Base-by-base conservation (phyloP, 176 grass and related monocot species). In the Metroxylon sagu region DNA sequence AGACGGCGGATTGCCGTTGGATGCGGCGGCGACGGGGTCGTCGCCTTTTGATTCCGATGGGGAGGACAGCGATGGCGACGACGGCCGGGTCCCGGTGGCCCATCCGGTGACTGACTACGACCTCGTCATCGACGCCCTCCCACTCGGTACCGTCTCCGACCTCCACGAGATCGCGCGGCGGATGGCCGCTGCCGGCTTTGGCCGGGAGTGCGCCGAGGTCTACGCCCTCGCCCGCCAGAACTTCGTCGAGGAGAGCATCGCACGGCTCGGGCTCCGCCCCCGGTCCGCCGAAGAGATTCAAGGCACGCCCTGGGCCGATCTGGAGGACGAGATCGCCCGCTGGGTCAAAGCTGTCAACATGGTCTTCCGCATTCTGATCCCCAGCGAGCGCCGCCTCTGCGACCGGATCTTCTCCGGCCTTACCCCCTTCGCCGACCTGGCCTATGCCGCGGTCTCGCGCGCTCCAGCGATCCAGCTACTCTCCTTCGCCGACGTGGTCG, bases 141-240 rank as follows among this genome's bases (percentile, higher is more conserved):
- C 72, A 14, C 62, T 56, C 18, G 76, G 52, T 49, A 49, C 69
- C 30, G 26, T 76, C 4, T 70, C 69, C 51, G 72, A 85, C 51
- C 76, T 77, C 70, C 74, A 80, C 54, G 52, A 43, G 63, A 79
- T 85, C 29, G 67, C 72, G 51, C 74, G 50, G 59, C 65, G 76
- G 61, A 85, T 85, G 76, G 29, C 75, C 5, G 71, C 67, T 25
- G 71, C 76, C 52, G 82, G 82, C 65, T 85, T 85, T 52, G 76
- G 82, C 35, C 43, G 70, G 29, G 68, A 50, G 27, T 85, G 71
- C 4, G 35, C 25, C 18, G 56, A 80, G 55, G 60, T 27, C 21
- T 85, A 79, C 61, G 66, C 56, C 48, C 53, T 68, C 50, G 61
- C 82, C 26, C 71, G 76, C 67, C 27, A 16, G 26, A 56, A 25